Conservation (phyloP, 192 early-diverging fungal species). For the Pilobolus umbonatus region DNA sequence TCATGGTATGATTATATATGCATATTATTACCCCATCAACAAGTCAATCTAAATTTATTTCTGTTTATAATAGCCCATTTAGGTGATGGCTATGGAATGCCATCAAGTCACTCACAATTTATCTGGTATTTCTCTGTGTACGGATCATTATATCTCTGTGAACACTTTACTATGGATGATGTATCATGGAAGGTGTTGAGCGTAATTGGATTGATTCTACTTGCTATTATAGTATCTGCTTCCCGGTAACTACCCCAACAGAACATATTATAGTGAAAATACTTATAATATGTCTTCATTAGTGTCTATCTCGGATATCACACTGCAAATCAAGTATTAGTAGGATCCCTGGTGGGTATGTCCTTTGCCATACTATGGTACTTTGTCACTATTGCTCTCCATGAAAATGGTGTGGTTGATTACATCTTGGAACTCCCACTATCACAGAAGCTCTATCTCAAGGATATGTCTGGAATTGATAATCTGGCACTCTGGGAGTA, state of each 20-base stretch:
- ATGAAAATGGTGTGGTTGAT: conserved; percentile 36
- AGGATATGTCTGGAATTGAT: conserved; percentile 40
- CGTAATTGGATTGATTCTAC: conserved; percentile 5
- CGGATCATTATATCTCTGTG: conserved; percentile 45
- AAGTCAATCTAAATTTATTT: not conserved
- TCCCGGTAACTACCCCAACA: conserved; percentile 20
- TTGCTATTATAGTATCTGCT: conserved; percentile 21
- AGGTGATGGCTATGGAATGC: conserved; percentile 80
- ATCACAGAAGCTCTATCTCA: conserved; percentile 39
- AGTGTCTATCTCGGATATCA: conserved; percentile 76
- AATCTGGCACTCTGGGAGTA: conserved; percentile 51
- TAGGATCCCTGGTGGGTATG: conserved; percentile 54
- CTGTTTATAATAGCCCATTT: conserved; percentile 47
- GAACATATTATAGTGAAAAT: not conserved
- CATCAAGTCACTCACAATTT: conserved; percentile 77
- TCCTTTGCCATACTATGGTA: conserved; percentile 58
- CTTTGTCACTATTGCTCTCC: conserved; percentile 27
- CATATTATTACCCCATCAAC: too few species aligned
- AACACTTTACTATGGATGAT: conserved; percentile 27
- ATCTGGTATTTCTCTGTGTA: conserved; percentile 70
- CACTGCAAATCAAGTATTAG: conserved; percentile 63
- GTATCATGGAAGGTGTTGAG: conserved; percentile 13
- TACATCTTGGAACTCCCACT: conserved; percentile 36
- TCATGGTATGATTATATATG: conserved; percentile 37
- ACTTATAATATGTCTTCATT: not conserved